Percentiles rank a stretch among this genome's conserved stretches.
Evolutionary conservation across 2,329 filamentous ascomycete species (phyloP).

Genomic region (Colletotrichum zoysiae): DNA sequence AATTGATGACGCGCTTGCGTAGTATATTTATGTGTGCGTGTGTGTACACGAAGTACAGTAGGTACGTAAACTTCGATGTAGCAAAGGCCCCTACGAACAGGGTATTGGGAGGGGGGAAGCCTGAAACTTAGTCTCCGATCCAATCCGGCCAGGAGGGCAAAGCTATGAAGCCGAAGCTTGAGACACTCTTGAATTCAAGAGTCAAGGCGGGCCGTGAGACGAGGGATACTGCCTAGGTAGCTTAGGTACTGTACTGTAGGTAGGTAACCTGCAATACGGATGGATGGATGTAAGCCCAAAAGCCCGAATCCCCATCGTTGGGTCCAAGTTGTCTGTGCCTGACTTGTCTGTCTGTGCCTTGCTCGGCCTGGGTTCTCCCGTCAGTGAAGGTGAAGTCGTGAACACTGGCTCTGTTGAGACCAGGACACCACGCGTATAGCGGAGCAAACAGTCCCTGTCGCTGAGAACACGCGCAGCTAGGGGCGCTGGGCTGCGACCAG

Average conservation of each 20-base stretch:
- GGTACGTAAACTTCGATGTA: not conserved
- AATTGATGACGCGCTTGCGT: conserved; percentile 3
- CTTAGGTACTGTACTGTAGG: too few species aligned
- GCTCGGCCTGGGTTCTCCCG: conserved; percentile 2
- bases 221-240: too few species aligned
- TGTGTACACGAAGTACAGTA: too few species aligned
- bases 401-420: conserved; percentile 2
- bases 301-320: conserved; percentile 15
- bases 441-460: conserved; percentile 32
- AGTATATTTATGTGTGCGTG: not conserved
- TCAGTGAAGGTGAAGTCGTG: not conserved
- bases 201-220: conserved; percentile 18
- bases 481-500: conserved; percentile 15
- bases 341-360: not conserved
- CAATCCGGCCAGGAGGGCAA: conserved; percentile 11
- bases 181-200: conserved; percentile 21
- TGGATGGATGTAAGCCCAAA: not conserved
- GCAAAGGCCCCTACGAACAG: not conserved
- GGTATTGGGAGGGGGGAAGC: not conserved
- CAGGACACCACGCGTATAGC: conserved; percentile 30
- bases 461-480: not conserved
- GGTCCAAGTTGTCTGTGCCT: conserved; percentile 21
- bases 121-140: conserved; percentile 11
- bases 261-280: too few species aligned
- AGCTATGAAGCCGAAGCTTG: conserved; percentile 32